phyloP scores from a whole-genome alignment of 148 eudicot species.

The Oxyria digyna region DNA sequence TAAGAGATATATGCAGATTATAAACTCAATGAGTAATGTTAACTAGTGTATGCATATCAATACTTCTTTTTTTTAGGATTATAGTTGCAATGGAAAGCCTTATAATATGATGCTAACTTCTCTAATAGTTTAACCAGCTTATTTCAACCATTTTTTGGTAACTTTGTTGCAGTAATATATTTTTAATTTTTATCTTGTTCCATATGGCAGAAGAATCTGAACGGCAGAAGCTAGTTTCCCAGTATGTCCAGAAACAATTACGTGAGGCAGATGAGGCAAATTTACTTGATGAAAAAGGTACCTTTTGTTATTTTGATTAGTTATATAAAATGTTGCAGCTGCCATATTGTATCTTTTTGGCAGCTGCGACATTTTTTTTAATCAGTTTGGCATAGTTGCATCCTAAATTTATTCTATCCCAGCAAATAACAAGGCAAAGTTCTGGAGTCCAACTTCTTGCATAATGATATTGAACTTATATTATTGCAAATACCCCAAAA shows the following conservation, averaged over 20 bases:
- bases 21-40: background rate
- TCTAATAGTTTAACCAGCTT: background rate
- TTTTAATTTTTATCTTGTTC: background rate
- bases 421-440: background rate
- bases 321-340: too few relatives aligned
- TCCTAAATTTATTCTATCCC: background rate
- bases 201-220: constrained; percentile 37
- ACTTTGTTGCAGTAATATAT: background rate
- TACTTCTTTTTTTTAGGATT: background rate
- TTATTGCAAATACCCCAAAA: background rate
- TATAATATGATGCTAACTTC: background rate
- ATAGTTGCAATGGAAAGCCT: background rate
- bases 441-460: background rate
- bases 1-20: background rate
- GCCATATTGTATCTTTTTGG: background rate
- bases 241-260: constrained; percentile 38
- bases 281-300: constrained; percentile 73
- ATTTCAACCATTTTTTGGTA: background rate
- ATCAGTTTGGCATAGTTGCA: background rate
- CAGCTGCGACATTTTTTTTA: background rate
- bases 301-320: background rate
- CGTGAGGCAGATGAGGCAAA: constrained; percentile 69
- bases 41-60: background rate
- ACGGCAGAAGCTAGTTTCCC: constrained; percentile 39
- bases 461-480: background rate